A percentile compares a stretch with the other conserved stretches of the same genome.
Conservation (phyloP, 805 yeast genomes). For the Yarrowia bubula region DNA sequence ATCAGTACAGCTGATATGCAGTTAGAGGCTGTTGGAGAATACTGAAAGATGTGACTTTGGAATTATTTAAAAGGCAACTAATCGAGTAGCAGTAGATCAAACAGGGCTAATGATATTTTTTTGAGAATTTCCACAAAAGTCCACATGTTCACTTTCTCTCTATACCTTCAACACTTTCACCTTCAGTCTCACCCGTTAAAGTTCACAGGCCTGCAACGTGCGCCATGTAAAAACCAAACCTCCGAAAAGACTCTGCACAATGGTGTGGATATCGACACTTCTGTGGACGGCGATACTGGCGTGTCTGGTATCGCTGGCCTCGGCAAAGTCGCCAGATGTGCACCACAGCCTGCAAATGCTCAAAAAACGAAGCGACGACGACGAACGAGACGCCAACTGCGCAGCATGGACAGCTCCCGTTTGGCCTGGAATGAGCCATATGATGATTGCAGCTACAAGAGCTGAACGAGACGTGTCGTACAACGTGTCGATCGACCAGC, state of each 20-base stretch:
- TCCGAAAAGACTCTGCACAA: not conserved
- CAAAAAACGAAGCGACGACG: slow-evolving; percentile 10
- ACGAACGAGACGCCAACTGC: not conserved
- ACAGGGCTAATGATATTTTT: too few species aligned
- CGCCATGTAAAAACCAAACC: not conserved
- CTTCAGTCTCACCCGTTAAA: not conserved
- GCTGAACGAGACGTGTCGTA: slow-evolving; percentile 41
- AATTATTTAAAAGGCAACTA: too few species aligned
- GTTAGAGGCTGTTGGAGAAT: too few species aligned
- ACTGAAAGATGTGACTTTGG: too few species aligned
- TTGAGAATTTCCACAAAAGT: too few species aligned
- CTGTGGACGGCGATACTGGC: slow-evolving; percentile 6
- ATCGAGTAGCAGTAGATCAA: too few species aligned
- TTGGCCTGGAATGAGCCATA: slow-evolving; percentile 19
- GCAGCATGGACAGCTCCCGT: slow-evolving; percentile 10
- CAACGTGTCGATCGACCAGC: slow-evolving; percentile 39
- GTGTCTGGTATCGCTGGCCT: not conserved
- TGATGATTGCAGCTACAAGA: slow-evolving; percentile 19
- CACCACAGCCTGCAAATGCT: slow-evolving; percentile 2
- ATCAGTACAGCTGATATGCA: not conserved
- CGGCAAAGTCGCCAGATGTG: not conserved
- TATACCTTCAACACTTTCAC: too few species aligned
- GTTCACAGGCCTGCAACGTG: not conserved
- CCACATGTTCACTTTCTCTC: too few species aligned
- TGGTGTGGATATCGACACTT: slow-evolving; percentile 23